phyloP scores from a whole-genome alignment of 352 stramenopile species.

The Globisporangium nodosum region DNA sequence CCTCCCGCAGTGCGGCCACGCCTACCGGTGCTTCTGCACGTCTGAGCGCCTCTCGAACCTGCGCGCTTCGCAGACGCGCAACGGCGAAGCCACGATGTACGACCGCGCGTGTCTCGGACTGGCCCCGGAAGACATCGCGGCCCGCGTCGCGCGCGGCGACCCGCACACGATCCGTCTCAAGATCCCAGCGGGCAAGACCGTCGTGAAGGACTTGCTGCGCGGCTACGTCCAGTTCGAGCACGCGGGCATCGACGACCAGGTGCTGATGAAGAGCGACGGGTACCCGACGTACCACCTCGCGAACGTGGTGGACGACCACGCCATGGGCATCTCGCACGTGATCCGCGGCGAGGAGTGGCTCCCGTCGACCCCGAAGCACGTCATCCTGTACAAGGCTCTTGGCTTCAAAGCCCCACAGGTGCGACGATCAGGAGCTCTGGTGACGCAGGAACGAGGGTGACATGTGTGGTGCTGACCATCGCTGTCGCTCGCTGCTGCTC shows the following conservation, averaged over 20 bases:
- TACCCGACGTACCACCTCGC: slow-evolving; percentile 92
- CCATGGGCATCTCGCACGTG: slow-evolving; percentile 97
- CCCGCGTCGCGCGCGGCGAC: slow-evolving; percentile 83
- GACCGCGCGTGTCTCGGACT: slow-evolving; percentile 95
- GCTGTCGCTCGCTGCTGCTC: not conserved
- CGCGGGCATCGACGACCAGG: slow-evolving; percentile 85
- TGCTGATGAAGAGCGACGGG: slow-evolving; percentile 92
- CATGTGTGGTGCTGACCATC: not conserved
- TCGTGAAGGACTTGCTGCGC: slow-evolving; percentile 95
- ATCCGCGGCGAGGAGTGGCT: slow-evolving; percentile 96
- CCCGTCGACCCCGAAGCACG: slow-evolving; percentile 87
- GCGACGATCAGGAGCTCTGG: slow-evolving; percentile 1
- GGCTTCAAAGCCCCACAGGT: slow-evolving; percentile 67
- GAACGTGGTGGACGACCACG: slow-evolving; percentile 95
- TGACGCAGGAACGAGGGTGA: not conserved
- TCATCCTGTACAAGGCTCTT: slow-evolving; percentile 88
- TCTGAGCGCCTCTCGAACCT: slow-evolving; percentile 92
- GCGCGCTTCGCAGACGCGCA: slow-evolving; percentile 84
- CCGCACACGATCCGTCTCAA: slow-evolving; percentile 94
- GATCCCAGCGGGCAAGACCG: slow-evolving; percentile 88
- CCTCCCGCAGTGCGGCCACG: slow-evolving; percentile 70
- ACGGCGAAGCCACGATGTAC: slow-evolving; percentile 95
- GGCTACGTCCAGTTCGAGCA: slow-evolving; percentile 92
- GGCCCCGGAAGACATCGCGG: slow-evolving; percentile 82
- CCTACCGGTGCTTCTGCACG: slow-evolving; percentile 97